Evolutionary conservation across 1,284 basidiomycete species (phyloP).

Genomic region (Cryptococcus floricola): DNA sequence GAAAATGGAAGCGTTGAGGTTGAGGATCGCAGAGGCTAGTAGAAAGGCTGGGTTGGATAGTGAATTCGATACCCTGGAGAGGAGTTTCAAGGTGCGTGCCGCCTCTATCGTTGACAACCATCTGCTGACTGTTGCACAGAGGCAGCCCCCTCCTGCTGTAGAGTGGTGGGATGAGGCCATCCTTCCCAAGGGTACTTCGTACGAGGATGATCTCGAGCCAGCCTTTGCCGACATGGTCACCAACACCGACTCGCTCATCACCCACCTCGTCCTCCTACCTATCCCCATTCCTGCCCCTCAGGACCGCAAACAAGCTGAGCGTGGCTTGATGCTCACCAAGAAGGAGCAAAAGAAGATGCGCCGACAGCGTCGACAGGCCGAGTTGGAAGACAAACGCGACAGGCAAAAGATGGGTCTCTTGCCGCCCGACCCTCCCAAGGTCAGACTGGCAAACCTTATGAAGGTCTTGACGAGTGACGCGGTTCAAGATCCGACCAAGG

Average conservation of each 20-base stretch:
- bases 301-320: slow-evolving; percentile 68
- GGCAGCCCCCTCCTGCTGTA: slow-evolving; percentile 76
- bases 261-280: slow-evolving; percentile 91
- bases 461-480: slow-evolving; percentile 95
- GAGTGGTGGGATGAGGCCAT: slow-evolving; percentile 98
- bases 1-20: slow-evolving; percentile 86
- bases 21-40: slow-evolving; percentile 85
- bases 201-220: slow-evolving; percentile 61
- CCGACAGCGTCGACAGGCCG: slow-evolving; percentile 78
- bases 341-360: slow-evolving; percentile 65
- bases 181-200: slow-evolving; percentile 67
- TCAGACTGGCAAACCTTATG: slow-evolving; percentile 94
- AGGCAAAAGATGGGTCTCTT: slow-evolving; percentile 92
- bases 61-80: slow-evolving; percentile 86
- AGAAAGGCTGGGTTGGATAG: slow-evolving; percentile 88
- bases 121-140: slow-evolving; percentile 49
- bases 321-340: slow-evolving; percentile 73
- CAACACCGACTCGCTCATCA: slow-evolving; percentile 70
- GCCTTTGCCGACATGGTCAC: slow-evolving; percentile 56
- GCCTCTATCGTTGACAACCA: slow-evolving; percentile 8
- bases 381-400: slow-evolving; percentile 91
- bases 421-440: slow-evolving; percentile 93
- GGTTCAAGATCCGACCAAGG: slow-evolving; percentile 90
- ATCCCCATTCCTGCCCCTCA: slow-evolving; percentile 90
- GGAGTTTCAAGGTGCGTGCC: slow-evolving; percentile 67